Conservation (phyloP, 345 rosid species). For the Excoecaria agallocha region DNA sequence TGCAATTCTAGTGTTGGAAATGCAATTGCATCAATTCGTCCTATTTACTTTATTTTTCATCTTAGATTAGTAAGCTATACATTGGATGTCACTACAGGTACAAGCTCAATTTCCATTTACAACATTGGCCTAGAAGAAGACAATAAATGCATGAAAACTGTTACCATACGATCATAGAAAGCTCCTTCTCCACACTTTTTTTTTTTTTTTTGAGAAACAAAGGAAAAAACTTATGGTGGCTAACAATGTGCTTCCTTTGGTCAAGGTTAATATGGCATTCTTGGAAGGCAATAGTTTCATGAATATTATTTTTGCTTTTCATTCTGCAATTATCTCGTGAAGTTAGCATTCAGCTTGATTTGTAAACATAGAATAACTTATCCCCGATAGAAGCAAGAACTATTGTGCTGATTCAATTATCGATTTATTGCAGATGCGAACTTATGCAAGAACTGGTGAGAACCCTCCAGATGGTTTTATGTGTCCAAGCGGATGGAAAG, state of each 20-base stretch:
- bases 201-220: background rate
- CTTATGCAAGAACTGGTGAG: conserved; percentile 78
- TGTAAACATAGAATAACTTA: background rate
- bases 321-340: background rate
- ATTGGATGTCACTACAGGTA: no score
- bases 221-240: background rate
- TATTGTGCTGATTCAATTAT: background rate
- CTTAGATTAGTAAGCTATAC: background rate
- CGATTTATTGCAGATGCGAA: conserved; percentile 60
- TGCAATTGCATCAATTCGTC: background rate
- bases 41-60: background rate
- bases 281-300: background rate
- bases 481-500: conserved; percentile 94
- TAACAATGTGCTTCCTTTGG: background rate
- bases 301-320: background rate
- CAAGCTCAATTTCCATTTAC: no score
- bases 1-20: background rate
- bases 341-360: background rate
- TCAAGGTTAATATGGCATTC: background rate
- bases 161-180: background rate
- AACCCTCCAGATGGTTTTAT: conserved; percentile 95
- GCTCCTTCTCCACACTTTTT: background rate
- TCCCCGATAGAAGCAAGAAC: background rate
- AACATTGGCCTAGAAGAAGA: background rate
- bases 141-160: background rate